A percentile compares a stretch with the other conserved stretches of the same genome.
These are phyloP conservation scores for Heracleum sosnowskyi DNA, from an alignment of 129 eudicot genomes.

Conservation along the genomic window DNA sequence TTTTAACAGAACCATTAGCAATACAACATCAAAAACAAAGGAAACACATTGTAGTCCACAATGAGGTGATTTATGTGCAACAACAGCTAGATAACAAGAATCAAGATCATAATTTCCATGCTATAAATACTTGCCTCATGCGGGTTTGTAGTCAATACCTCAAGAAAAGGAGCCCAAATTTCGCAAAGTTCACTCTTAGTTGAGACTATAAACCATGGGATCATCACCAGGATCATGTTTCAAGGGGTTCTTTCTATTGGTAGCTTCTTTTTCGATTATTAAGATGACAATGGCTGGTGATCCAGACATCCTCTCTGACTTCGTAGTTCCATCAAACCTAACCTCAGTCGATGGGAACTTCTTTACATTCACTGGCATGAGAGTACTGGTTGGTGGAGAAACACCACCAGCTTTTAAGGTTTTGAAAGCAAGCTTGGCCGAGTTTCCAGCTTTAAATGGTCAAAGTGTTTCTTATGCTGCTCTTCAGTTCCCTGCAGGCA, in stretches of 20 bases:
- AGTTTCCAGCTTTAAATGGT: too few species aligned
- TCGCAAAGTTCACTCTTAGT: too few species aligned
- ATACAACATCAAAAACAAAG: not conserved
- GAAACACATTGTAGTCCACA: not conserved
- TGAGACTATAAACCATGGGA: not conserved
- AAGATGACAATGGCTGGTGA: too few species aligned
- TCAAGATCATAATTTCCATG: not conserved
- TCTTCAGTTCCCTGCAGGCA: too few species aligned
- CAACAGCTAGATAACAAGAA: not conserved
- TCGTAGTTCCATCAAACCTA: not conserved
- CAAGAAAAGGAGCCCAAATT: not conserved
- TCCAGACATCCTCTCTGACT: too few species aligned
- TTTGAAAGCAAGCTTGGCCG: too few species aligned
- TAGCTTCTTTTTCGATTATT: too few species aligned
- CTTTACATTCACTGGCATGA: too few species aligned
- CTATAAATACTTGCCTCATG: not conserved
- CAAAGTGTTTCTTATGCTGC: too few species aligned
- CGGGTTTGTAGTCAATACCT: not conserved
- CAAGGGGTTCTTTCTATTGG: not conserved
- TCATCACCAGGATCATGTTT: not conserved
- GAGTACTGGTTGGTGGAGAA: too few species aligned
- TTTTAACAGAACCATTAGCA: not conserved
- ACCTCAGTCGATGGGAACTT: too few species aligned
- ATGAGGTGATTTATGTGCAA: not conserved
- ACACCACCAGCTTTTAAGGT: too few species aligned